These are phyloP conservation scores for Erythrophleum fordii DNA, from an alignment of 306 rosid species.

Conservation along the genomic window DNA sequence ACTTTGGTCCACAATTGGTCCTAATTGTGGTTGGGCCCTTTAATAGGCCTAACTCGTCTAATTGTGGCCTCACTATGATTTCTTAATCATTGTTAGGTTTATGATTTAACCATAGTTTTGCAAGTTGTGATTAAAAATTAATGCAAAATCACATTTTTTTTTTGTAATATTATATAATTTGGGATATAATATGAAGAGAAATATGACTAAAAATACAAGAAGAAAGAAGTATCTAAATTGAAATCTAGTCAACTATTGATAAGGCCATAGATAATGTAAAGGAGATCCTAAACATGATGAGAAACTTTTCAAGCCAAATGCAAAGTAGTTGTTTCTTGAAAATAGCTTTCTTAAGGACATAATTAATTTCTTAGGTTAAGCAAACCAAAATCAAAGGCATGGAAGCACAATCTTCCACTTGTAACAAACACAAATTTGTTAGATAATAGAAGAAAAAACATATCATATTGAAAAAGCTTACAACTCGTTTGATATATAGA, in stretches of 20 bases:
- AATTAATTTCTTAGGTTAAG: conserved; percentile 57
- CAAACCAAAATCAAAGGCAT: conserved; percentile 80
- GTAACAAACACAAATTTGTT: conserved; percentile 46
- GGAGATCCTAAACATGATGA: conserved; percentile 32
- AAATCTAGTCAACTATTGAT: conserved; percentile 9
- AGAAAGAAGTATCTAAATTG: not conserved
- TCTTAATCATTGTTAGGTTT: too few relatives aligned
- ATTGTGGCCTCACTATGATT: too few relatives aligned
- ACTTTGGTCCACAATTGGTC: too few relatives aligned
- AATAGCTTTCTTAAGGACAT: conserved; percentile 59
- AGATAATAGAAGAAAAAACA: conserved; percentile 30
- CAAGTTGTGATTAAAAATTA: too few relatives aligned
- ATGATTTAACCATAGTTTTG: too few relatives aligned
- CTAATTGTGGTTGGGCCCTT: too few relatives aligned
- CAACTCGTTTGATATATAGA: too few relatives aligned
- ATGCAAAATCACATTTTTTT: too few relatives aligned
- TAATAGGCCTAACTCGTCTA: too few relatives aligned
- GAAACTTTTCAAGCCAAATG: conserved; percentile 72
- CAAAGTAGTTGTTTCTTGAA: conserved; percentile 64
- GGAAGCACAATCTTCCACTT: conserved; percentile 64
- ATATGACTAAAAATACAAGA: not conserved
- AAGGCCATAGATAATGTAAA: conserved; percentile 30
- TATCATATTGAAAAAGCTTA: conserved; percentile 2
- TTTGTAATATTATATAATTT: conserved; percentile 18
- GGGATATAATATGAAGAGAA: conserved; percentile 23